Base-by-base conservation (phyloP, 2,329 filamentous ascomycete species). In the Colletotrichum plurivorum region DNA sequence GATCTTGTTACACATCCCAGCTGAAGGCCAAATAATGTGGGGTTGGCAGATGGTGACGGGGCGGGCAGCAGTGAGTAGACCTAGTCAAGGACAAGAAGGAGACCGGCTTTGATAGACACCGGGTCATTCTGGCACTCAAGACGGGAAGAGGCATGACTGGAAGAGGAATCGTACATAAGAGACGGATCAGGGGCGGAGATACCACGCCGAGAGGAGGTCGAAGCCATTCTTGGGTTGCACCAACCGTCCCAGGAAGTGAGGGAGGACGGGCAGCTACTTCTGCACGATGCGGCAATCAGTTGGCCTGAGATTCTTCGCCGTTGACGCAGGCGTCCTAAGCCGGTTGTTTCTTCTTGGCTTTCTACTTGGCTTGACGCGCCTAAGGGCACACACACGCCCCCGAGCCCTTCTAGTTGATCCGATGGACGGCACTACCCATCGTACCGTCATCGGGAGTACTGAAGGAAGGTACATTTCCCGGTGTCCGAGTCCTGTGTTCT, bases 251-350 rank as follows among this genome's bases (percentile, higher is more conserved):
- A 36, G 31, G 46, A 13, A 7, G 55, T 22, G 43, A 48, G 25
- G 13, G 13, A 18, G 5, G 5, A 15, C 49, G 31, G 66, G 20
- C n/a, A 15, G 12, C 52, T 56, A 4, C 51, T 45, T 41, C 63
- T 69, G 63, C 67, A 67, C 43, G 51, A 67, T 67, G 43, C 43
- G 55, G 51, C 67, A 69, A 67, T 69, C 49, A 53, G 4, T 58
- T 64, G 39, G 41, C 49, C 46, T 49, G 10, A 54, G 54, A 49
- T 59, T 12, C 22, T 16, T 39, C 20, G 18, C n/a, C 12, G n/a
- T 20, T n/a, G 15, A 20, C 9, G n/a, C 16, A 36, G 8, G 31
- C 31, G 31, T 36, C 31, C 31, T 10, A 10, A 5, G 31, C 31
- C 9, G 10, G 31, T 12, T 36, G 10, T 10, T 10, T 12, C 8